Evolutionary conservation across 2,329 filamentous ascomycete species (phyloP), one percentile per base, ranked within the genome.

Genomic region (Volutella citrinella): DNA sequence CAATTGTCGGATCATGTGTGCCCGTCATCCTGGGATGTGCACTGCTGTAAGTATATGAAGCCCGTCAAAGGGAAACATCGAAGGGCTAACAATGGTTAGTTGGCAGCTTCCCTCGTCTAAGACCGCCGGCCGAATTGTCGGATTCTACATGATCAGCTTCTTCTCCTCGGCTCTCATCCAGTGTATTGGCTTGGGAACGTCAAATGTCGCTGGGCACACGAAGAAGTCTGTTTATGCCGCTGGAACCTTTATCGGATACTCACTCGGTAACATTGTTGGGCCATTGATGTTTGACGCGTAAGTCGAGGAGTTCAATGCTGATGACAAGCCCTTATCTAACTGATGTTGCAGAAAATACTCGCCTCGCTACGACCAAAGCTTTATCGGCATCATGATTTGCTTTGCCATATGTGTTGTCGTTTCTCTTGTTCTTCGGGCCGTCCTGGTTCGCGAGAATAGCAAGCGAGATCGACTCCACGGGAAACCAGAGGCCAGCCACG

Each of bases 211-310:
- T 5, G 57, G 57, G 12, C 48, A 56, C 31, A 59, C 54, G 7
- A 61, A 59, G 38, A 59, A 58, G 36, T 46, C 51, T 3, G 47
- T 54, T 3, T 51, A 55, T 21, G 49, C 51, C 5, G 51, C 53
- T 7, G 52, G 46, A 3, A 59, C 54, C 5, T 61, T 57, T 27
- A 51, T 60, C 16, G 56, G 52, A 12, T 59, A 59, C 27, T 60
- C 52, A 4, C 35, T 60, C 10, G 58, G 58, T 9, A 60, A 61
- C 40, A 52, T 58, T 17, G 47, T 61, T 24, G 56, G 58, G 2
- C 56, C 58, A 2, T 36, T 55, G 13, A 49, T 61, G 38, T 60
- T 60, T 35, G 51, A 54, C 19, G 56, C 55, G 48, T 57, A 40
- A 40, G 47, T 42, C 15, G 16, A 29, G 6, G 19, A 29, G 19